These are phyloP conservation scores for Aotearoamyces nothofagi DNA, from an alignment of 2,329 filamentous ascomycete species.

Conservation along the genomic window DNA sequence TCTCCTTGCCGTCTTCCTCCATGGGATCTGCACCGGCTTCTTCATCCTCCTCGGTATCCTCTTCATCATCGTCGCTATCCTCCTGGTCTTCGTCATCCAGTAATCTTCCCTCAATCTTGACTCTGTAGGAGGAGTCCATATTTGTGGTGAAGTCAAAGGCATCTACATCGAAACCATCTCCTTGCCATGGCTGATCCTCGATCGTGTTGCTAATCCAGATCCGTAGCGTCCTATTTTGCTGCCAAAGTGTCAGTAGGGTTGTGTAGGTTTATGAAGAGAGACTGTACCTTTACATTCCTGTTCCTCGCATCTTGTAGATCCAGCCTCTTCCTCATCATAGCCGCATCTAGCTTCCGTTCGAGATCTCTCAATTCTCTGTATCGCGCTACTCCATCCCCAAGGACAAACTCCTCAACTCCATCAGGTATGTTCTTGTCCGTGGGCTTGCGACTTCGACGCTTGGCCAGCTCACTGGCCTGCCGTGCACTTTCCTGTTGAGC, in stretches of 20 bases:
- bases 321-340: conserved; percentile 85
- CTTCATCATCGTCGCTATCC: conserved; percentile 33
- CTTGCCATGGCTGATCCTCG: conserved; percentile 90
- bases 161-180: conserved; percentile 49
- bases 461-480: conserved; percentile 49
- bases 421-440: conserved; percentile 93
- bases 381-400: conserved; percentile 67
- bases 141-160: conserved; percentile 71
- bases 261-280: background rate
- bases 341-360: conserved; percentile 78
- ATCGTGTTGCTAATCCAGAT: conserved; percentile 93
- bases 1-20: conserved; percentile 40
- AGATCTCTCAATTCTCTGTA: conserved; percentile 77
- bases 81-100: conserved; percentile 51
- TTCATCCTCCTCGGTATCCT: conserved; percentile 25
- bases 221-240: conserved; percentile 72
- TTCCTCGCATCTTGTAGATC: conserved; percentile 76
- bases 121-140: conserved; percentile 65
- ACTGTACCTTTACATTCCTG: conserved; percentile 50
- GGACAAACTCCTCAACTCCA: conserved; percentile 66
- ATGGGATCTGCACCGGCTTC: conserved; percentile 34
- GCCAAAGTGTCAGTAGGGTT: conserved; percentile 6
- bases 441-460: conserved; percentile 73
- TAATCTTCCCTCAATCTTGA: conserved; percentile 82
- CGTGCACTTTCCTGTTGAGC: conserved; percentile 36